These are phyloP conservation scores for Trypanosomatidae sp. DNA, from an alignment of 208 protist genomes.

Conservation along the genomic window DNA sequence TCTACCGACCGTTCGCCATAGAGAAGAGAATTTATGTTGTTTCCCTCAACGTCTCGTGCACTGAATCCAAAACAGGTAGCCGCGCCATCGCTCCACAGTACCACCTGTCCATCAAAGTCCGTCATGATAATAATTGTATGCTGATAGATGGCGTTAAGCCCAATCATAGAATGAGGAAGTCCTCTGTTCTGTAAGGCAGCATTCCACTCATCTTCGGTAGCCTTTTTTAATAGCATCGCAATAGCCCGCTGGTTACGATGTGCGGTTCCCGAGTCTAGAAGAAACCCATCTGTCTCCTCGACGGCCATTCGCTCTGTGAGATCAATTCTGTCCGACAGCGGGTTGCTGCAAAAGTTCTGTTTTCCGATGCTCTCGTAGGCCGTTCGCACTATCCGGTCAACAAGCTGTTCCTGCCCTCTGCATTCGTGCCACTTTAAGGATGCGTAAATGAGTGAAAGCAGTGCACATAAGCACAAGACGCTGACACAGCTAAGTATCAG, in stretches of 20 bases:
- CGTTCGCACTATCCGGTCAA: constrained; percentile 14
- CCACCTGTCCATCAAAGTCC: constrained; percentile 45
- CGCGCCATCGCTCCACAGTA: constrained; percentile 62
- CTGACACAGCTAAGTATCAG: constrained; percentile 20
- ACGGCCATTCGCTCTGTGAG: constrained; percentile 2
- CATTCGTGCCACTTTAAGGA: neutral
- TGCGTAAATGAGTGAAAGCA: constrained; percentile 30
- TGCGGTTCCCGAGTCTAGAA: constrained; percentile 26
- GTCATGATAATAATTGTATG: constrained; percentile 55
- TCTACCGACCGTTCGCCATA: constrained; percentile 61
- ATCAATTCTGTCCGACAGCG: constrained; percentile 16
- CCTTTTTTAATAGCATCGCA: constrained; percentile 36
- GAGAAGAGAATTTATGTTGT: constrained; percentile 60
- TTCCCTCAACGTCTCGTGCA: constrained; percentile 49
- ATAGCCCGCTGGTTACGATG: constrained; percentile 32
- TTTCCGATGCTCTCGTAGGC: neutral
- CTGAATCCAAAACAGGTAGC: constrained; percentile 44
- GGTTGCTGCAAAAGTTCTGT: constrained; percentile 10
- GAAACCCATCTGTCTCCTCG: constrained; percentile 19
- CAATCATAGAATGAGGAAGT: constrained; percentile 30
- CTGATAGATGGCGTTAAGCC: constrained; percentile 38
- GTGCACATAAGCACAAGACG: constrained; percentile 9
- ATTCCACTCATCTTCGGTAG: constrained; percentile 50
- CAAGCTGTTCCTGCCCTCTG: constrained; percentile 1
- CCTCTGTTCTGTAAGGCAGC: constrained; percentile 35